A percentile compares a stretch with the other conserved stretches of the same genome.
Conservation (phyloP, 352 stramenopile species). For the Plasmopara halstedii region DNA sequence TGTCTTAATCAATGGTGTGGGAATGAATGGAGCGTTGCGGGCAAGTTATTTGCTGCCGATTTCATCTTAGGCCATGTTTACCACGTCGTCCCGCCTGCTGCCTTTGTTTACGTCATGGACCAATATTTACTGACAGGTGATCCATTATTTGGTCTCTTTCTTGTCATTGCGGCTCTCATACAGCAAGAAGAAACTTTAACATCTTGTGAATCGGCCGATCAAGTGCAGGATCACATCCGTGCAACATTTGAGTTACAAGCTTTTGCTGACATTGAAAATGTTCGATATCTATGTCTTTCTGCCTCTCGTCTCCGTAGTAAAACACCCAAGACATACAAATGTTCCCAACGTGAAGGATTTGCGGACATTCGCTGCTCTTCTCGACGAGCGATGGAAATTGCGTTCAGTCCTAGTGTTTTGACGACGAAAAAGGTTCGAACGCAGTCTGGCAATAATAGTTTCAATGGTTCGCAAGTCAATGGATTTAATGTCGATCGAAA, state of each 20-base stretch:
- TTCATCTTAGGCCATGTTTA: constrained; percentile 68
- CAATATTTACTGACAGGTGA: constrained; percentile 70
- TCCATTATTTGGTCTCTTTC: constrained; percentile 61
- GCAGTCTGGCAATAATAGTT: constrained; percentile 13
- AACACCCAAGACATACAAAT: constrained; percentile 62
- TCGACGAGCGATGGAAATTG: constrained; percentile 46
- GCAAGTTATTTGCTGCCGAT: constrained; percentile 38
- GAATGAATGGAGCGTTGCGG: constrained; percentile 56
- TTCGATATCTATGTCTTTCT: constrained; percentile 55
- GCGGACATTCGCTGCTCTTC: constrained; percentile 37
- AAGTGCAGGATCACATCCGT: constrained; percentile 37
- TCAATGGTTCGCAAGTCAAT: constrained; percentile 11
- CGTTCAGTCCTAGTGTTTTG: constrained; percentile 31
- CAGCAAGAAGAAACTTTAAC: constrained; percentile 33
- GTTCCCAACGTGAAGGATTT: constrained; percentile 33
- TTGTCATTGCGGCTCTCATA: constrained; percentile 55
- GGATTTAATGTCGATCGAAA: constrained; percentile 22
- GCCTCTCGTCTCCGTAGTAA: constrained; percentile 49
- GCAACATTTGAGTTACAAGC: constrained; percentile 24
- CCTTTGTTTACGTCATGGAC: constrained; percentile 72
- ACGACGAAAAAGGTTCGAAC: constrained; percentile 13
- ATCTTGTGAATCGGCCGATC: constrained; percentile 19
- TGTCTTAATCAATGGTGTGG: constrained; percentile 67
- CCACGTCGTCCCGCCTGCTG: constrained; percentile 42
- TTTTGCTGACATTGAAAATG: constrained; percentile 30